Evolutionary conservation across 2,329 filamentous ascomycete genomes (phyloP), one percentile per base, ranked within the genome.

Genomic region (Fusarium devonianum): DNA sequence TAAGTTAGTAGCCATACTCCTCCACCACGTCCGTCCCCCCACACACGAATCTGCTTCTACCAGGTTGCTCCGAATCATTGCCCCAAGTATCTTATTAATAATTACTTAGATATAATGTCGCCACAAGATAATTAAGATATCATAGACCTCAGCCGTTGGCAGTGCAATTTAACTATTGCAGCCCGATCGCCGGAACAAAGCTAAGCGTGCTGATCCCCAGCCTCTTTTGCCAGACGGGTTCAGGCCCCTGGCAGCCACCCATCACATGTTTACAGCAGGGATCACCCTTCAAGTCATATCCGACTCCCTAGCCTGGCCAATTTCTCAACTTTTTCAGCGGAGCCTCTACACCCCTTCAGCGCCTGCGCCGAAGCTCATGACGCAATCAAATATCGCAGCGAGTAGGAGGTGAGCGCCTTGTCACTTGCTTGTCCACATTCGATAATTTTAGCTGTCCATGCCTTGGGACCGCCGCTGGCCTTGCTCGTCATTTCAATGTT

Each of bases 251-350:
- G n/a, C n/a, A 30, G 16, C 32, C 39, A 37, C 12, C 17, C 47
- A 49, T 60, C 56, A 59, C 56, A 59, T 59, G 56, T 56, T 59
- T 59, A 17, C 9, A 57, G 56, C 56, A 57, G 56, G 56, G 56
- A 59, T 60, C 56, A 43, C 46, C 43, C 42, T 60, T 44, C 34
- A 52, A 52, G 56, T 52, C 52, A 59, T 52, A 59, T 53, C 56
- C 56, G 39, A 43, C 56, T 59, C 36, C 47, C 48, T 59, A 48
- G 51, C 47, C 21, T 34, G 47, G 49, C 35, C 30, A 36, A 16
- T 38, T 45, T 23, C 26, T 11, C 23, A 14, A n/a, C 22, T 22
- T 22, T 45, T 38, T 38, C 33, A 37, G 42, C 42, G 33, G 33
- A 32, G 23, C 32, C 34, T 45, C 41, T 17, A 41, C 14, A 17